These are phyloP conservation scores for Pulveroboletus sp. DNA, from an alignment of 768 basidiomycete genomes.

Conservation along the genomic window DNA sequence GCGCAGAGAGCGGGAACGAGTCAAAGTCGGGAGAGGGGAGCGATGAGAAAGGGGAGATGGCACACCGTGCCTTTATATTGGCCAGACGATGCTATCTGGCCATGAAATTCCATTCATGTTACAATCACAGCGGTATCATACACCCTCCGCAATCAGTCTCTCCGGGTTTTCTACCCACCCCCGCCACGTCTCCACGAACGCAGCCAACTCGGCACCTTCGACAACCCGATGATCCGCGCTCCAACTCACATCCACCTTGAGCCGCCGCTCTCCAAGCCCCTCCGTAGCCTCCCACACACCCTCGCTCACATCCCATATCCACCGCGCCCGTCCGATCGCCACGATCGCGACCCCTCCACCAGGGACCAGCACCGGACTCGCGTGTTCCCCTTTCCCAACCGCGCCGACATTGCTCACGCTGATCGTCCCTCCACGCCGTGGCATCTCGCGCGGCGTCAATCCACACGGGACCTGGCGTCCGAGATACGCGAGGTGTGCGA, in stretches of 20 bases:
- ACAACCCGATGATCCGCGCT: slow-evolving; percentile 84
- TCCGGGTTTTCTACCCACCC: slow-evolving; percentile 72
- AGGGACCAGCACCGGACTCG: slow-evolving; percentile 71
- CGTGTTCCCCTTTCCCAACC: slow-evolving; percentile 66
- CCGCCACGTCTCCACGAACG: slow-evolving; percentile 85
- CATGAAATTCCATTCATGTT: no score
- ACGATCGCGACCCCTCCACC: slow-evolving; percentile 86
- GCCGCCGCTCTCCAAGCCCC: slow-evolving; percentile 43
- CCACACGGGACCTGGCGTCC: slow-evolving; percentile 66
- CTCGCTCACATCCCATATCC: slow-evolving; percentile 68
- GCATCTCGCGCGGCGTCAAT: slow-evolving; percentile 66
- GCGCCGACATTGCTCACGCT: slow-evolving; percentile 82
- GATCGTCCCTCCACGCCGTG: slow-evolving; percentile 70
- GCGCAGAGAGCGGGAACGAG: no score
- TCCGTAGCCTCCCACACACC: slow-evolving; percentile 24
- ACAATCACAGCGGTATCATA: slow-evolving; percentile 26
- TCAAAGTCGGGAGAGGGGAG: no score
- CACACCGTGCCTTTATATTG: no score
- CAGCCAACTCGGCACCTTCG: slow-evolving; percentile 85
- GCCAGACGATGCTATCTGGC: no score
- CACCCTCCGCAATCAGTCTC: slow-evolving; percentile 54
- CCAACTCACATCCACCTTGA: slow-evolving; percentile 72
- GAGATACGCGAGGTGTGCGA: slow-evolving; percentile 58
- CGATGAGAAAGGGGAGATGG: no score
- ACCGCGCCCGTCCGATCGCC: slow-evolving; percentile 72